phyloP scores from a whole-genome alignment of 345 rosid genomes.

The Pistacia atlantica region DNA sequence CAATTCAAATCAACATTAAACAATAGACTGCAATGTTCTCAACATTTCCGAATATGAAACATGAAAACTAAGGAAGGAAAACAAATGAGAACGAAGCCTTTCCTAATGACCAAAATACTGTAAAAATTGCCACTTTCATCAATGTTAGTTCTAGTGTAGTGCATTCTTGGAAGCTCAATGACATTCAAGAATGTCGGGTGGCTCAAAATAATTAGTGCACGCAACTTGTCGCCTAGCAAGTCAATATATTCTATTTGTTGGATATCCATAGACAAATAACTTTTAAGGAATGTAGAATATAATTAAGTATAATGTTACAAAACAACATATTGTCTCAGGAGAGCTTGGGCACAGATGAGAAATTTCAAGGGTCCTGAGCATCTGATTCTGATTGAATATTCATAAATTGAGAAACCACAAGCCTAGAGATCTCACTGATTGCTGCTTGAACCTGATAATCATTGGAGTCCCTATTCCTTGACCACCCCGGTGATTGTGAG shows the following conservation, averaged over 20 bases:
- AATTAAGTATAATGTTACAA: slow-evolving; percentile 23
- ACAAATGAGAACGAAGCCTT: too few species aligned
- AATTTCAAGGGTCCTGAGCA: slow-evolving; percentile 47
- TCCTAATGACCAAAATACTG: too few species aligned
- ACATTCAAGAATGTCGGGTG: slow-evolving; percentile 4
- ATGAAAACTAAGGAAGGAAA: too few species aligned
- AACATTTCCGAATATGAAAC: too few species aligned
- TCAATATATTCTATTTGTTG: background rate
- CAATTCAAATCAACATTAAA: too few species aligned
- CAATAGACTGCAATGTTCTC: too few species aligned
- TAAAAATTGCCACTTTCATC: background rate
- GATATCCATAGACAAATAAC: background rate
- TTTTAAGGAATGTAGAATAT: background rate
- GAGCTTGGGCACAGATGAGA: slow-evolving; percentile 13
- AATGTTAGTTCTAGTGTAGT: too few species aligned
- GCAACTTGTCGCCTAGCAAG: background rate
- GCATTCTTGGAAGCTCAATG: background rate
- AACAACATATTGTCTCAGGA: slow-evolving; percentile 9
- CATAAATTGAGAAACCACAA: slow-evolving; percentile 73
- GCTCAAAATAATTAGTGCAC: background rate
- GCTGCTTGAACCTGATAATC: slow-evolving; percentile 78
- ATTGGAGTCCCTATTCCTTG: slow-evolving; percentile 53
- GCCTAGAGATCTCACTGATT: slow-evolving; percentile 79
- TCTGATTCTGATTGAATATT: slow-evolving; percentile 65
- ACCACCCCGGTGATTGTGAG: slow-evolving; percentile 57